Evolutionary conservation across 2,329 filamentous ascomycete genomes (phyloP), one percentile per base, ranked within the genome.

Genomic region (Alternaria postmessia): DNA sequence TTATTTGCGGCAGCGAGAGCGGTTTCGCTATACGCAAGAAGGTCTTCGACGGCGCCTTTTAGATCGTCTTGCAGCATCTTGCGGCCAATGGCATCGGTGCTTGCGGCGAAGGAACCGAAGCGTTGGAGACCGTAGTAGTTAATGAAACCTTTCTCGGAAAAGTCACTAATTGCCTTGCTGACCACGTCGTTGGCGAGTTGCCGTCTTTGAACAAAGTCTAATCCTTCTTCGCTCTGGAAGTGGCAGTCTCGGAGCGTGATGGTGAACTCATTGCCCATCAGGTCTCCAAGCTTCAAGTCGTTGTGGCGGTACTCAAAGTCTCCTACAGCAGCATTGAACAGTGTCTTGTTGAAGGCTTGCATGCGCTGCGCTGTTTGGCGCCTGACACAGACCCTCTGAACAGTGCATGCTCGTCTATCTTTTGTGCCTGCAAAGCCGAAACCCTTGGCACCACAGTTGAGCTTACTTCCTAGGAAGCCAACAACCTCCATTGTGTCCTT

Each of bases 71-170:
- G 86, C 0, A 99, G 85, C 74, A 99, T 93, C 76, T 92, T 89
- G 74, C 90, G 87, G 49, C 95, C 95, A 51, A 97, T 83, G 41
- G 89, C 86, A 72, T 98, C 93, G 0, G 95, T 99, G 34, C 93
- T 91, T 12, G 92, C 90, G 28, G 88, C 83, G 78, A 95, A 94
- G 0, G 93, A 94, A 28, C 95, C 95, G 71, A 99, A 99, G 24
- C 95, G 89, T 80, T 99, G 95, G n/a, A 98, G 88, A 8, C 95
- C 95, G 74, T 94, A 99, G 81, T 98, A 99, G 80, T 99, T 99
- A 79, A 99, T 89, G 83, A 96, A 99, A 3, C 95, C 95, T 44
- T 89, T 86, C 43, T 88, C 81, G 55, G 85, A 83, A 67, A 98
- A 87, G 64, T 89, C 87, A 42, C 85, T 81, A 51, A 97, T 81